These are phyloP conservation scores for Cladosporium sp. DNA, from an alignment of 2,329 filamentous ascomycete species.

Conservation along the genomic window DNA sequence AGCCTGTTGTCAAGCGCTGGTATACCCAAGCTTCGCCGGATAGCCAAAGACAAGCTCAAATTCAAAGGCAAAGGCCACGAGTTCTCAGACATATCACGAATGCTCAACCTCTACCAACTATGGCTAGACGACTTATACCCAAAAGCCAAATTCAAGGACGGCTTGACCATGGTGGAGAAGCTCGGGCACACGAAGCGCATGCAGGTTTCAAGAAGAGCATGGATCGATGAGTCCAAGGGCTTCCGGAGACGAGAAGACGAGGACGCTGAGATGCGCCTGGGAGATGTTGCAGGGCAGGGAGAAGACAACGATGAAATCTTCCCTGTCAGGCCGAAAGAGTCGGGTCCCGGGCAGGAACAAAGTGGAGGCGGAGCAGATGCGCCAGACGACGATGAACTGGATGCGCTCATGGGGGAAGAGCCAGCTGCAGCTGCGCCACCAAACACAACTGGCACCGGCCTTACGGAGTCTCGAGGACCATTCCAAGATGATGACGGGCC, in stretches of 20 bases:
- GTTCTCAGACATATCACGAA: slow-evolving; percentile 79
- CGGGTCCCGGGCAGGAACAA: neutral
- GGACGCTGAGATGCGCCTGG: slow-evolving; percentile 23
- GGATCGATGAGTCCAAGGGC: slow-evolving; percentile 77
- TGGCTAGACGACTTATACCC: slow-evolving; percentile 98
- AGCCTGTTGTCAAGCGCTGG: slow-evolving; percentile 82
- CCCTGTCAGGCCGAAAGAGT: neutral
- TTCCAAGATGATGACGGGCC: slow-evolving; percentile 44
- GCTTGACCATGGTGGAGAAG: slow-evolving; percentile 87
- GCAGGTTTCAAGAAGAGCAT: slow-evolving; percentile 72
- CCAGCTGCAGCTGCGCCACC: neutral
- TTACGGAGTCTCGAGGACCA: slow-evolving; percentile 28
- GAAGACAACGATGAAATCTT: slow-evolving; percentile 16
- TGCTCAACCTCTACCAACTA: slow-evolving; percentile 89
- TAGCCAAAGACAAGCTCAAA: slow-evolving; percentile 68
- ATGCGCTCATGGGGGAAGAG: slow-evolving; percentile 30
- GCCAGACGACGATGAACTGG: slow-evolving; percentile 33
- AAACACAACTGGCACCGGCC: neutral
- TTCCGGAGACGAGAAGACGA: slow-evolving; percentile 27
- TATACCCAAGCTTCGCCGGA: slow-evolving; percentile 76
- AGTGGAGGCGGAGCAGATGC: slow-evolving; percentile 20
- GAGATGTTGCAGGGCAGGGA: slow-evolving; percentile 10
- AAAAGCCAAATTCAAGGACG: slow-evolving; percentile 90
- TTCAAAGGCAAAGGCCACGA: slow-evolving; percentile 95
- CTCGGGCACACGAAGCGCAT: slow-evolving; percentile 82